Conservation (phyloP, 1,139 yeast genomes). For the Geotrichum macrosporum region DNA sequence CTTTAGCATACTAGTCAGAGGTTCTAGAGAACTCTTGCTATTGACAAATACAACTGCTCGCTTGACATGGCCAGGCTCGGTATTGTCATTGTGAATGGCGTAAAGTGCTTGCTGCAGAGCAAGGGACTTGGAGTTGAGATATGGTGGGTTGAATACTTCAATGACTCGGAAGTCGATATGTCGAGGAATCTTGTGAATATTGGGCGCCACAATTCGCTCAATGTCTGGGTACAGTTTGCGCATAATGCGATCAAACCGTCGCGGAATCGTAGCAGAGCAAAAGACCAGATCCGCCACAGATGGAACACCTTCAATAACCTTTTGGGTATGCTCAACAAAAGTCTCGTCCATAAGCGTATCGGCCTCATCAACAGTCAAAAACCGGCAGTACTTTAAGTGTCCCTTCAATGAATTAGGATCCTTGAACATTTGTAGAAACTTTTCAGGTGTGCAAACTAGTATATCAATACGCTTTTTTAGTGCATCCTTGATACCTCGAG, state of each 20-base stretch:
- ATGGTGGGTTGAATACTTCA: slow-evolving; percentile 71
- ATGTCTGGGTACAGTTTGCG: slow-evolving; percentile 60
- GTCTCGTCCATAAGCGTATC: slow-evolving; percentile 87
- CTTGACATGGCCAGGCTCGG: slow-evolving; percentile 72
- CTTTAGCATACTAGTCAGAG: slow-evolving; percentile 52
- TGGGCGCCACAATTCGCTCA: slow-evolving; percentile 70
- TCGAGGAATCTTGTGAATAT: slow-evolving; percentile 75
- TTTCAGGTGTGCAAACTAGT: slow-evolving; percentile 72
- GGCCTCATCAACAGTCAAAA: slow-evolving; percentile 87
- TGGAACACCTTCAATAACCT: slow-evolving; percentile 48
- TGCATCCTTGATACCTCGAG: slow-evolving; percentile 27
- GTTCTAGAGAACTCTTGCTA: slow-evolving; percentile 58
- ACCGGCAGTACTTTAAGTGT: slow-evolving; percentile 40
- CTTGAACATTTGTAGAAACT: slow-evolving; percentile 28
- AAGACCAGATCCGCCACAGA: slow-evolving; percentile 61
- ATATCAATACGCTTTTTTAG: slow-evolving; percentile 61
- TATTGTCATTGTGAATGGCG: slow-evolving; percentile 78
- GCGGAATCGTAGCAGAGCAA: slow-evolving; percentile 89
- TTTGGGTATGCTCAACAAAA: slow-evolving; percentile 65
- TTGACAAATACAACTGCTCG: slow-evolving; percentile 86
- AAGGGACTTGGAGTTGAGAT: slow-evolving; percentile 73
- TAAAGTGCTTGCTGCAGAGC: slow-evolving; percentile 85
- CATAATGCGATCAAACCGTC: slow-evolving; percentile 63
- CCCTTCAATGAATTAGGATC: slow-evolving; percentile 25
- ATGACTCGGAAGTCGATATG: slow-evolving; percentile 67